These are phyloP conservation scores for Penicillium sp. DNA, from an alignment of 2,329 filamentous ascomycete species.

Conservation along the genomic window DNA sequence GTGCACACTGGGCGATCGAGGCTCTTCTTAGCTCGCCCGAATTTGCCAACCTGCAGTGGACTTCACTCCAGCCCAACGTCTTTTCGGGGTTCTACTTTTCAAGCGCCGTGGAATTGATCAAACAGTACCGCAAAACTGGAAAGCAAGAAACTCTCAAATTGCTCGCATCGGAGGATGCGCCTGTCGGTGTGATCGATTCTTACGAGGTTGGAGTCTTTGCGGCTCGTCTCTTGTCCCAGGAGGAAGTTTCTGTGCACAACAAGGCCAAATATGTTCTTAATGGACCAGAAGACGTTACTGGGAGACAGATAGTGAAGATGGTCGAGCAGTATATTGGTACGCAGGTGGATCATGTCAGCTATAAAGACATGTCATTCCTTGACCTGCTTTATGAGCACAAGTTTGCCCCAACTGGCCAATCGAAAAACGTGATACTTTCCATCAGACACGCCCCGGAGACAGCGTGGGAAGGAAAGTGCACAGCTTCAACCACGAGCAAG, in stretches of 20 bases:
- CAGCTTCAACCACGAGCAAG: conserved; percentile 19
- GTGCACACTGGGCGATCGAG: conserved; percentile 39
- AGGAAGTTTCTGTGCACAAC: conserved; percentile 25
- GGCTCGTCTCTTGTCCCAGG: conserved; percentile 28
- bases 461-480: conserved; percentile 28
- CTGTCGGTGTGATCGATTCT: conserved; percentile 26
- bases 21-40: conserved; percentile 30
- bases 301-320: conserved; percentile 28
- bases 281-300: conserved; percentile 36
- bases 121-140: conserved; percentile 28
- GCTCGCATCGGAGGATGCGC: conserved; percentile 23
- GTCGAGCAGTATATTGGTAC: conserved; percentile 30
- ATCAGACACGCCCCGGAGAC: conserved; percentile 18
- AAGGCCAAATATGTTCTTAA: conserved; percentile 34
- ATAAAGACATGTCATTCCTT: conserved; percentile 27
- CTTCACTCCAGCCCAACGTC: conserved; percentile 35
- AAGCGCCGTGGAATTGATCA: conserved; percentile 26
- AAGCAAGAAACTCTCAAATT: conserved; percentile 25
- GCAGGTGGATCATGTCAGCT: conserved; percentile 24
- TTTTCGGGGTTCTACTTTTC: conserved; percentile 22
- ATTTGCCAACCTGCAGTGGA: conserved; percentile 32
- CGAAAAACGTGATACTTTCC: conserved; percentile 26
- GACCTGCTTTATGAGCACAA: conserved; percentile 16
- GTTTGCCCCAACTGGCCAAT: conserved; percentile 9
- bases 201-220: conserved; percentile 32